Evolutionary conservation across 1,284 basidiomycete species (phyloP).

Genomic region (Amylostereum areolatum): DNA sequence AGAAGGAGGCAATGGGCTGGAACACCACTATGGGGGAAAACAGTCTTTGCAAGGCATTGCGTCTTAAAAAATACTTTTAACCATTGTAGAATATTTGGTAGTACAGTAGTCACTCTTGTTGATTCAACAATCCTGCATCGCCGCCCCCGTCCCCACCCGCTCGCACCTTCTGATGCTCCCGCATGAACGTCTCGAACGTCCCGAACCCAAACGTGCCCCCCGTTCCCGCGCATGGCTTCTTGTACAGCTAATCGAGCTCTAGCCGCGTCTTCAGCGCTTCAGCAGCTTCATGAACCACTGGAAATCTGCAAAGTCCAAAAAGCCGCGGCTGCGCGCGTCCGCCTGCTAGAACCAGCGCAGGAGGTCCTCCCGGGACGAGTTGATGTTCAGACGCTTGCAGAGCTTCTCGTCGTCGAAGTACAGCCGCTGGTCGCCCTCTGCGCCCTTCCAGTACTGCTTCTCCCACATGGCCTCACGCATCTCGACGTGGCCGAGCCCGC

Average conservation of each 20-base stretch:
- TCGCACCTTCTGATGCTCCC: no score
- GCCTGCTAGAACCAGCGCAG: constrained; percentile 67
- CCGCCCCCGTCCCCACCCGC: no score
- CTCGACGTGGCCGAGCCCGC: constrained; percentile 55
- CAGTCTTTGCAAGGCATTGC: no score
- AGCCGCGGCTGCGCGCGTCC: constrained; percentile 58
- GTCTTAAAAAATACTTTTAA: no score
- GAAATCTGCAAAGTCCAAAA: constrained; percentile 82
- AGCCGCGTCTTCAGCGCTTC: constrained; percentile 56
- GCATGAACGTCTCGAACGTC: no score
- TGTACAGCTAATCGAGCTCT: constrained; percentile 71
- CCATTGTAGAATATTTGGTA: no score
- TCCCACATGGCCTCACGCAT: constrained; percentile 75
- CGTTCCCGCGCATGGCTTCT: constrained; percentile 11
- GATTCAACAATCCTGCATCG: no score
- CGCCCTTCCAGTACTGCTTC: constrained; percentile 76
- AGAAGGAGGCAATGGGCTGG: no score
- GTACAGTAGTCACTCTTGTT: no score
- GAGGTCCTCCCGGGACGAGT: constrained; percentile 58
- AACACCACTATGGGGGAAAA: no score
- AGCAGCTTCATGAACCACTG: constrained; percentile 81
- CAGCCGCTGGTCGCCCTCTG: constrained; percentile 58
- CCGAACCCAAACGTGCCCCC: no score
- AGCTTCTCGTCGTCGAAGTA: constrained; percentile 74
- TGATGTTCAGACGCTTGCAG: constrained; percentile 73